Evolutionary conservation across 805 yeast genomes (phyloP).

Genomic region (Starmerella vitae): DNA sequence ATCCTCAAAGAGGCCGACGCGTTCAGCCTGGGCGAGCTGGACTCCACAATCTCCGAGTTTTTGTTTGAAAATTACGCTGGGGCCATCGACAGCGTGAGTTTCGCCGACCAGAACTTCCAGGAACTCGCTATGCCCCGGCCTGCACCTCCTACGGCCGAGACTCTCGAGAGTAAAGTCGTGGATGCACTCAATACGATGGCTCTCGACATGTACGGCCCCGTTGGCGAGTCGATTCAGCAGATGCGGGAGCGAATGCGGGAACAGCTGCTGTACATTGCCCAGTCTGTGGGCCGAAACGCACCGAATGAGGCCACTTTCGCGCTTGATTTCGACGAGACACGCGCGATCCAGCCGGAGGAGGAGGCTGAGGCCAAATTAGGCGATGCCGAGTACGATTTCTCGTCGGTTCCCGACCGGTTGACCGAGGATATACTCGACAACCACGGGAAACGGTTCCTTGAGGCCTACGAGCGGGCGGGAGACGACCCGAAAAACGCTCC

Average conservation of each 20-base stretch:
- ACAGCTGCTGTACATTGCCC: neutral
- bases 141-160: neutral
- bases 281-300: neutral
- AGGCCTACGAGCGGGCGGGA: neutral
- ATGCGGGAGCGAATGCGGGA: neutral
- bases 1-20: conserved; percentile 2
- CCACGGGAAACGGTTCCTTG: conserved; percentile 1
- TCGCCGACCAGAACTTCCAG: neutral
- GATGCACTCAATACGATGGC: neutral
- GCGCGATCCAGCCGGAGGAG: neutral
- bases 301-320: no score
- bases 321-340: no score
- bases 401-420: no score
- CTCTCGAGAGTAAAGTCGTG: neutral
- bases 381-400: neutral
- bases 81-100: neutral
- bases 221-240: neutral
- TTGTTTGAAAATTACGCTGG: neutral
- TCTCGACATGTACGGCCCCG: neutral
- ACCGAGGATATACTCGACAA: conserved; percentile 4
- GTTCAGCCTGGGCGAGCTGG: neutral
- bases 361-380: neutral
- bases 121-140: neutral
- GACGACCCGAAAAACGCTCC: neutral
- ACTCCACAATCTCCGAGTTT: neutral